Percentiles rank a stretch among this genome's conserved stretches.
phyloP scores from a whole-genome alignment of 2,329 filamentous ascomycete species.

The Fusarium liriodendri region DNA sequence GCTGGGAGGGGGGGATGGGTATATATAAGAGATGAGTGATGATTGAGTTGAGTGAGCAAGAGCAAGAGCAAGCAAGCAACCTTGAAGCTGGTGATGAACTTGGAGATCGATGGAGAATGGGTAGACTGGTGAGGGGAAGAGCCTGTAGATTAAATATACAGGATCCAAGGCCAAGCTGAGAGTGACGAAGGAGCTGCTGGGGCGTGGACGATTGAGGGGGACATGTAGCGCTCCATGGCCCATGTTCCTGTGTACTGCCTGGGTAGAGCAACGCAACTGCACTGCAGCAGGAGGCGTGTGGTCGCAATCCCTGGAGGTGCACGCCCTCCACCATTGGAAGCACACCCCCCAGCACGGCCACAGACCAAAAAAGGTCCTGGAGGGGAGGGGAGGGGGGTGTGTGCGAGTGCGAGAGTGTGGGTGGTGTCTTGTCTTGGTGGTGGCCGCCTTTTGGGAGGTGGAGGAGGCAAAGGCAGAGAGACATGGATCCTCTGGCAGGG shows the following conservation, averaged over 20 bases:
- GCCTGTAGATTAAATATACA: slow-evolving; percentile 48
- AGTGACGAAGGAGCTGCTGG: slow-evolving; percentile 30
- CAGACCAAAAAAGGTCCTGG: slow-evolving; percentile 35
- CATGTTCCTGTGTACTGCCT: slow-evolving; percentile 7
- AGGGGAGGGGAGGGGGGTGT: slow-evolving; percentile 26
- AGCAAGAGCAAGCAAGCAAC: slow-evolving; percentile 22
- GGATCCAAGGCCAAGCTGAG: slow-evolving; percentile 21
- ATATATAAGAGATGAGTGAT: slow-evolving; percentile 15
- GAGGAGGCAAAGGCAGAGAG: neutral
- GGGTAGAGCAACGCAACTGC: neutral
- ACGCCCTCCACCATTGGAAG: neutral
- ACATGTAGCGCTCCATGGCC: slow-evolving; percentile 8
- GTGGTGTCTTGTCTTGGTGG: neutral
- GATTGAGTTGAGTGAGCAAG: slow-evolving; percentile 15
- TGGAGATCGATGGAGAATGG: slow-evolving; percentile 38
- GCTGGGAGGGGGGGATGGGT: slow-evolving; percentile 13
- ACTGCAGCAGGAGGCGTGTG: neutral
- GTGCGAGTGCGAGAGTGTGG: neutral
- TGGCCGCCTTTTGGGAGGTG: neutral
- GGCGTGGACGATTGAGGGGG: slow-evolving; percentile 21
- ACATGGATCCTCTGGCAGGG: slow-evolving; percentile 11
- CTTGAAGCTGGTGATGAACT: slow-evolving; percentile 31
- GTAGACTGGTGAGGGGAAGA: slow-evolving; percentile 42
- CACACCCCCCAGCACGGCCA: slow-evolving; percentile 29
- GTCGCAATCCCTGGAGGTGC: neutral